Evolutionary conservation across 495 filamentous ascomycete species (phyloP), one percentile per base, ranked within the genome.

Genomic region (Neurospora sp.): DNA sequence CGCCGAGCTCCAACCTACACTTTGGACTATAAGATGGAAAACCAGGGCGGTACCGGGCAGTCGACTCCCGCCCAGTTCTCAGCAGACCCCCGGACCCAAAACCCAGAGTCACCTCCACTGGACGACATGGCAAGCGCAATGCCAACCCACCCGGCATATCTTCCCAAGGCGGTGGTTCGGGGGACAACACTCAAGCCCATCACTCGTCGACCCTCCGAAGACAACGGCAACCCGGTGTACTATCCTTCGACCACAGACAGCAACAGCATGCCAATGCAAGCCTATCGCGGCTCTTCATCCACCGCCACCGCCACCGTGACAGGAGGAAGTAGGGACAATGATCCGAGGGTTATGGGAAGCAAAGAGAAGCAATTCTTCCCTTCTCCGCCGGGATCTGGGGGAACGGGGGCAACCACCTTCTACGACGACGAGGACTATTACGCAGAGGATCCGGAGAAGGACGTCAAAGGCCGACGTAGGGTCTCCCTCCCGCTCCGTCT

Each of bases 141-240:
- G 75, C 85, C 84, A n/a, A 80, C 83, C 6, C 85, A 86, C 70
- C 84, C 84, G 16, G 85, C 85, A n/a, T 86, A 86, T 72, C 78
- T 86, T 23, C 83, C 85, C 1, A 75, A 75, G 11, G 76, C 80
- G 4, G 69, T 81, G 18, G 82, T 83, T 44, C 78, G 84, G 2
- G 79, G 76, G 27, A 69, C 70, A 4, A 72, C 79, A n/a, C 69
- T 77, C 46, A 73, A 72, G 23, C 31, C 73, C 77, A 31, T 75
- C 72, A 46, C 77, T 54, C 48, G 76, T 71, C 3, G 77, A 75
- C 39, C 72, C 23, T 39, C 73, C 54, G 77, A 80, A 59, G 71
- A 71, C 12, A 72, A 76, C 37, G 75, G 39, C 39, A 66, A 16
- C 7, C 54, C 23, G 54, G 54, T 6, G 6, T 77, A 37, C 70